Base-by-base conservation (phyloP, 305 asterid species). In the Solanum hybrid region DNA sequence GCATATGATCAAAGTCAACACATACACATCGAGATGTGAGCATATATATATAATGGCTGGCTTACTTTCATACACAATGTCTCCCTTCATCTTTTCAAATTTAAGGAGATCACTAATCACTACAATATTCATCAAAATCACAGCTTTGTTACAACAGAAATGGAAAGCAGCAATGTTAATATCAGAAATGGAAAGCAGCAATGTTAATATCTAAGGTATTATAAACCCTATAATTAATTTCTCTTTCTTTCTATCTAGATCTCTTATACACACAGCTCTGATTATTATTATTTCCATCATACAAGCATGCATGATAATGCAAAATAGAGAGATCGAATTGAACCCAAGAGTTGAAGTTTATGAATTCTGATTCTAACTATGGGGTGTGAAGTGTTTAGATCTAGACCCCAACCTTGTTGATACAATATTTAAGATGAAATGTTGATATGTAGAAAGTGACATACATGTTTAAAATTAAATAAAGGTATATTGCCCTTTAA, bases 181-280 rank as follows among this genome's bases (percentile, higher is more conserved):
- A 94, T 35, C 31, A 29, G 31, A 29, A 29, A 29, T 29, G 31
- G 31, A 29, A 29, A 29, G 31, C 31, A 29, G 31, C 31, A 29
- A 29, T 29, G 31, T 29, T 29, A 29, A 29, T 29, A 29, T 31
- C 91, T 16, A 76, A 76, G 94, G 95, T 94, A 60, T 34, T n/a
- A 29, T 34, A 20, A 86, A 86, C 24, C 79, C 8, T 66, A 31
- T 27, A 3, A 69, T 24, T 26, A 2, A 64, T 26, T 3, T 29
- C 31, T 34, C 7, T 42, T 69, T 37, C n/a, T 11, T 31, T 37
- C 34, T 37, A 7, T 46, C 8, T 0, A 5, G 64, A 46, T 0
- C 0, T 76, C 42, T 8, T 8, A 32, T 5, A 17, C 26, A 76
- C 81, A 14, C 31, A 29, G 31, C 2, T 29, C 31, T 29, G 31